Evolutionary conservation across 129 eudicot species (phyloP).

Genomic region (Ambrosia artemisiifolia): DNA sequence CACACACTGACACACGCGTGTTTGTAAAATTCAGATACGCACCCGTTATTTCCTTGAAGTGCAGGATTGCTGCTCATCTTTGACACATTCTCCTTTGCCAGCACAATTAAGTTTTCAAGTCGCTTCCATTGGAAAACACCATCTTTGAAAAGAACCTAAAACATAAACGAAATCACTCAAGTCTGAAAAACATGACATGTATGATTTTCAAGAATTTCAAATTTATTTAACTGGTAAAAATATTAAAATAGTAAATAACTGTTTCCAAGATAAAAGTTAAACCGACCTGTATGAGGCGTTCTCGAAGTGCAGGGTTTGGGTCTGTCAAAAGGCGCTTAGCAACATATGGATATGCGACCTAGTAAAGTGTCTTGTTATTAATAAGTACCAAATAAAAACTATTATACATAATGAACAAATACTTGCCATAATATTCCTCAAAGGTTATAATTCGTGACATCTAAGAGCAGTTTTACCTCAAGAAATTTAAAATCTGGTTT

Average conservation of each 20-base stretch:
- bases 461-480: constrained; percentile 54
- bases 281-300: constrained; percentile 91
- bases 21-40: constrained; percentile 6
- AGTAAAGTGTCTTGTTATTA: constrained; percentile 12
- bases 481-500: constrained; percentile 91
- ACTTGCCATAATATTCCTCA: background rate
- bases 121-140: constrained; percentile 97
- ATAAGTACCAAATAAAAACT: background rate
- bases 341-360: constrained; percentile 98
- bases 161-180: constrained; percentile 12
- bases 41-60: constrained; percentile 59
- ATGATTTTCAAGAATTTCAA: constrained; percentile 9
- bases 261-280: background rate
- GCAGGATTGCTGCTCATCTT: constrained; percentile 96
- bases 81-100: constrained; percentile 91
- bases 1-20: too few relatives aligned
- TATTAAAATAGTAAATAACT: background rate
- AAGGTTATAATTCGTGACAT: background rate
- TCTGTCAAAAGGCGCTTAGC: constrained; percentile 98
- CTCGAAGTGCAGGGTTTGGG: constrained; percentile 98
- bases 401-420: background rate
- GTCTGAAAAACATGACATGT: background rate
- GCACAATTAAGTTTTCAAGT: constrained; percentile 83
- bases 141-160: constrained; percentile 89
- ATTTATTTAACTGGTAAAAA: background rate